phyloP scores from a whole-genome alignment of 2,329 filamentous ascomycete genomes.

The Sclerotinia sclerotiorum region DNA sequence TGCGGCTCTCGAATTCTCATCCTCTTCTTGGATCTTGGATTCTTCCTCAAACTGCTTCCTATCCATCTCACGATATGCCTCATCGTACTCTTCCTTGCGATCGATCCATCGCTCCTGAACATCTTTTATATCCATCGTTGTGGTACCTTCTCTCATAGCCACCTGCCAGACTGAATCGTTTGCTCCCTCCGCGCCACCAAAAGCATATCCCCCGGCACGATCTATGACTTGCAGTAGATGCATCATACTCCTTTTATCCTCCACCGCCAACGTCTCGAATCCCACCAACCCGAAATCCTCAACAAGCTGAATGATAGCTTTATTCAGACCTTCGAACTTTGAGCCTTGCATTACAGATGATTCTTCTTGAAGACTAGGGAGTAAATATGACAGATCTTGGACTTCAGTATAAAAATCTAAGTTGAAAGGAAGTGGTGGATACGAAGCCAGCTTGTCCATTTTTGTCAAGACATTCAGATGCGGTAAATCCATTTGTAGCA shows the following conservation, averaged over 20 bases:
- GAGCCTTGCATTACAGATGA: constrained; percentile 65
- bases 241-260: constrained; percentile 98
- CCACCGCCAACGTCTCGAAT: constrained; percentile 91
- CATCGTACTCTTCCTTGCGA: constrained; percentile 82
- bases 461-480: constrained; percentile 96
- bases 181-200: constrained; percentile 84
- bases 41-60: constrained; percentile 73
- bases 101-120: constrained; percentile 97
- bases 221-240: constrained; percentile 85
- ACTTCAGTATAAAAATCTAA: constrained; percentile 98
- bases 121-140: constrained; percentile 78
- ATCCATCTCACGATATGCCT: constrained; percentile 55
- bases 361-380: constrained; percentile 78
- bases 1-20: constrained; percentile 40
- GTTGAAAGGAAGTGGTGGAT: constrained; percentile 87
- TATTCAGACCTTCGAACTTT: constrained; percentile 83
- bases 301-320: constrained; percentile 81
- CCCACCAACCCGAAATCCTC: constrained; percentile 86
- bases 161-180: constrained; percentile 98
- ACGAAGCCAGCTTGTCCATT: constrained; percentile 88
- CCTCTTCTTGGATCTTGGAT: constrained; percentile 52
- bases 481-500: constrained; percentile 97
- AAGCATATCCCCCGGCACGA: constrained; percentile 87
- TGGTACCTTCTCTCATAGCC: constrained; percentile 76
- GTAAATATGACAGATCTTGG: constrained; percentile 82